These are phyloP conservation scores for Acanthamoeba triangularis DNA, from an alignment of 208 protist species.

Conservation along the genomic window DNA sequence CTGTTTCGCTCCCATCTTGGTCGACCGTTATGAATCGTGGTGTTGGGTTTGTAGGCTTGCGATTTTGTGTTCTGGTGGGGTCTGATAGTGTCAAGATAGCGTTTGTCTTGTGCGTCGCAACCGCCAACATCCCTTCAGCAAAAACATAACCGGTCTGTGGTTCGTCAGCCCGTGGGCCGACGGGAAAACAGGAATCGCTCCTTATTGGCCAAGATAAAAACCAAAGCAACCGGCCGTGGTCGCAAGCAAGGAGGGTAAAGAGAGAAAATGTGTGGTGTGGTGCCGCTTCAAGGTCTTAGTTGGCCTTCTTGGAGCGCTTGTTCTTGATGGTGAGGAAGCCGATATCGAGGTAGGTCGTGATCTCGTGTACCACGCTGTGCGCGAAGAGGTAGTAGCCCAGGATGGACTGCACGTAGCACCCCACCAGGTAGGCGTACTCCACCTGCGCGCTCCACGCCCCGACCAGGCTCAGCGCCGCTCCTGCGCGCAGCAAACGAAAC, in stretches of 20 bases:
- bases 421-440: background rate
- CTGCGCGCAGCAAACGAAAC: background rate
- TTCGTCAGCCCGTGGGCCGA: too few species aligned
- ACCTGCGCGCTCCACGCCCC: background rate
- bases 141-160: too few species aligned
- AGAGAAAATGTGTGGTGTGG: too few species aligned
- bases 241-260: too few species aligned
- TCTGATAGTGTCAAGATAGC: too few species aligned
- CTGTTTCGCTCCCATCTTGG: background rate
- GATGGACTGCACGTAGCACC: conserved; percentile 21
- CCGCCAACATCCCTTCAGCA: too few species aligned
- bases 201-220: background rate
- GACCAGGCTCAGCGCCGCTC: background rate
- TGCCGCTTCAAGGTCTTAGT: too few species aligned
- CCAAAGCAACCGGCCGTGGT: too few species aligned
- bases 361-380: conserved; percentile 6
- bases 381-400: conserved; percentile 49
- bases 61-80: too few species aligned
- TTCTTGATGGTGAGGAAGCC: conserved; percentile 60
- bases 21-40: too few species aligned
- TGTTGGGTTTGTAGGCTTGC: background rate
- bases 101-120: too few species aligned
- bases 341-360: conserved; percentile 40
- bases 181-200: background rate
- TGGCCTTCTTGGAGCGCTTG: background rate